Base-by-base conservation (phyloP, 352 stramenopile genomes). In the Globisporangium orthogonon region DNA sequence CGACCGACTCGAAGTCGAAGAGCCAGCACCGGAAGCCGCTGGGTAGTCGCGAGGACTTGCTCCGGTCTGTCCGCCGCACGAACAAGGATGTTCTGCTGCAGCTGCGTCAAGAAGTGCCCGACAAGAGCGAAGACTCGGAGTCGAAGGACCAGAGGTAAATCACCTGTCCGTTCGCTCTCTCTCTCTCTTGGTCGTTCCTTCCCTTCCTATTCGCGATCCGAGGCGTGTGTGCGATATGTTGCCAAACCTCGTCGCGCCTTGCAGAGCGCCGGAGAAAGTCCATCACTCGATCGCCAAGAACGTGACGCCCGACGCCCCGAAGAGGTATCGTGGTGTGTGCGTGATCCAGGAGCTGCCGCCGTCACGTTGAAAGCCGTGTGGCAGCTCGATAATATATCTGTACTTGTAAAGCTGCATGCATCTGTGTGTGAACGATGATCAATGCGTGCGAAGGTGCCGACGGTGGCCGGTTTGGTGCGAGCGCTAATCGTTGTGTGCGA, bases 61-160 rank as follows among this genome's bases (percentile, higher is more conserved):
- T 83, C 17, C 68, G 62, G 14, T 58, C 65, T 48, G 73, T 68
- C 18, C 69, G 78, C 31, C 49, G 89, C 30, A 93, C 83, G 30
- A 91, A 95, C 69, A 90, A 87, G 59, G 85, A 95, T 57, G 71
- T 79, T 56, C 62, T 95, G 43, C 65, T 90, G 75, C 69, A 85
- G 50, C 60, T 74, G 29, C 69, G 72, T 48, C 52, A 61, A 11
- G 61, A 67, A 31, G 49, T 48, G 23, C 13, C 31, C 1, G 47
- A 44, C 17, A 44, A 54, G 28, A 50, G 23, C 41, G 52, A 75
- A 23, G 48, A 75, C 31, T 43, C 64, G 33, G 59, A 56, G n/a
- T 17, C 58, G 39, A 52, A 51, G 1, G 48, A 44, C 10, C 54
- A 56, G 66, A 86, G 75, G 75, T 86, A 86, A 65, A 31, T 17